Evolutionary conservation across 2,329 filamentous ascomycete species (phyloP).

Genomic region (Fusarium coffeatum): DNA sequence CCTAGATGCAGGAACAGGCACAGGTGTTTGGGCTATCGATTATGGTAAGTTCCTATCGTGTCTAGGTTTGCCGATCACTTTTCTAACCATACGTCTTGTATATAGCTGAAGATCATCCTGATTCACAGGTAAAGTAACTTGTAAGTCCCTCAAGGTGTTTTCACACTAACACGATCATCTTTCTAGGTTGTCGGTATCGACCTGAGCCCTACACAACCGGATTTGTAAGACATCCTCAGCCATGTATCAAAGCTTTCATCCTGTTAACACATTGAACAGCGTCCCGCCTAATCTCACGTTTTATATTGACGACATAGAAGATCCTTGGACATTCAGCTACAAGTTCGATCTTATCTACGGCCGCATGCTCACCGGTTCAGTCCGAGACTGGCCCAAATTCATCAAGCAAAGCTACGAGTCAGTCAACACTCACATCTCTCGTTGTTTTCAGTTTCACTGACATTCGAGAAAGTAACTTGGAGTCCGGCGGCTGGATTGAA

Average conservation of each 20-base stretch:
- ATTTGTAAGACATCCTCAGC: conserved; percentile 43
- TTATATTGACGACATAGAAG: conserved; percentile 57
- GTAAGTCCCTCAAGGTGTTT: background rate
- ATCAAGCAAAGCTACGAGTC: conserved; percentile 52
- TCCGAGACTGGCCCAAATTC: conserved; percentile 52
- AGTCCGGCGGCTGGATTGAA: conserved; percentile 59
- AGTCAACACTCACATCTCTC: background rate
- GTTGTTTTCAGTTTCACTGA: background rate
- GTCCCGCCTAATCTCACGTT: conserved; percentile 64
- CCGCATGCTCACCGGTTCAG: conserved; percentile 53
- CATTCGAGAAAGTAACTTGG: conserved; percentile 39
- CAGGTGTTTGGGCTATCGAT: conserved; percentile 60
- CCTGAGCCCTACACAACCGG: conserved; percentile 56
- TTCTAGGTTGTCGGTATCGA: conserved; percentile 54
- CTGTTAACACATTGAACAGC: conserved; percentile 34
- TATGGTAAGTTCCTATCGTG: conserved; percentile 36
- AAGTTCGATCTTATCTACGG: conserved; percentile 58
- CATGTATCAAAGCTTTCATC: background rate
- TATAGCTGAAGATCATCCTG: conserved; percentile 47
- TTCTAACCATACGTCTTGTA: rapidly evolving
- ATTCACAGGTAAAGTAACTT: conserved; percentile 40
- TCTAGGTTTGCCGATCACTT: rapidly evolving
- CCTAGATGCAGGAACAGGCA: conserved; percentile 62
- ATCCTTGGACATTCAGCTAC: conserved; percentile 53
- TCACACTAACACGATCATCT: background rate